Evolutionary conservation across 805 yeast species (phyloP).

Genomic region (Hanseniaspora nectarophila): DNA sequence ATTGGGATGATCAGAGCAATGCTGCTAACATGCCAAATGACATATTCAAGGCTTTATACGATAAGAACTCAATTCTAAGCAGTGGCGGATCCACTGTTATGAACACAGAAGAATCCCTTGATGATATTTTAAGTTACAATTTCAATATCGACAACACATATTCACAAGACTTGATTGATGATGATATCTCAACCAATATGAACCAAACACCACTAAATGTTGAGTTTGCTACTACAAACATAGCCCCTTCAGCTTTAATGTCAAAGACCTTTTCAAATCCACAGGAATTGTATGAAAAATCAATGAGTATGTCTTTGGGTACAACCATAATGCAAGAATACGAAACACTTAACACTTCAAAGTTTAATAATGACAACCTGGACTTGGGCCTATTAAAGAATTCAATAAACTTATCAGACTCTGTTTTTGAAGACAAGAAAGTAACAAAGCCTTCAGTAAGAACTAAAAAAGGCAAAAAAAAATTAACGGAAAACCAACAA

Average conservation of each 20-base stretch:
- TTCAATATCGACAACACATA: background rate
- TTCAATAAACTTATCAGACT: background rate
- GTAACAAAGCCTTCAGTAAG: background rate
- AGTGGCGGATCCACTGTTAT: conserved; percentile 10
- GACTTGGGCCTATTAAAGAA: background rate
- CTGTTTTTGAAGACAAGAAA: background rate
- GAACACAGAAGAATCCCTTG: background rate
- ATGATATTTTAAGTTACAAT: background rate
- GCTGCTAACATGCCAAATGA: background rate
- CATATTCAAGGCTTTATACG: background rate
- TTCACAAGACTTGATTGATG: background rate
- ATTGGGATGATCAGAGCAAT: background rate
- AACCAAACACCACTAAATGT: background rate
- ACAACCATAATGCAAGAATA: background rate
- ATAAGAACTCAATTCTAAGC: background rate
- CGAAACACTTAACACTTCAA: background rate
- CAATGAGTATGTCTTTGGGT: background rate
- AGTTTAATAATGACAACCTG: background rate
- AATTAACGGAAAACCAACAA: background rate
- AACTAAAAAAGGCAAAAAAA: background rate
- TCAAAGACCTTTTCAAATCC: too few species aligned
- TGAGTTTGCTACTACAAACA: background rate
- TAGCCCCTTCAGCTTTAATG: too few species aligned
- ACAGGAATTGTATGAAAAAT: too few species aligned
- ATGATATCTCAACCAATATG: background rate